Evolutionary conservation across 2,329 filamentous ascomycete genomes (phyloP), one percentile per base, ranked within the genome.

Genomic region (Fonsecaea pedrosoi): DNA sequence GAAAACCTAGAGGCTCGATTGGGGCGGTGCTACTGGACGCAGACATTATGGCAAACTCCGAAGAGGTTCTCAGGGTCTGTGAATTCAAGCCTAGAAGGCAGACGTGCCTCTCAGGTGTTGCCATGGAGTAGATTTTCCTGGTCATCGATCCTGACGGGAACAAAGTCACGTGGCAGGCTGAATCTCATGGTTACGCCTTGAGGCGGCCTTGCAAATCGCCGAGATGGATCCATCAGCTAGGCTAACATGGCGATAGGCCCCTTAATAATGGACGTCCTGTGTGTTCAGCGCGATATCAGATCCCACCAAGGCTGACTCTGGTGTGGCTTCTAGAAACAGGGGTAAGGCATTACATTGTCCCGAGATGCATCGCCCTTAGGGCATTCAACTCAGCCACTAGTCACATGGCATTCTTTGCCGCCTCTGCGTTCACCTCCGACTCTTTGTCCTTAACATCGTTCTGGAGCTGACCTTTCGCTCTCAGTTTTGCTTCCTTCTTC

Each of bases 401-500:
- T 8, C 13, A 12, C 10, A 50, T 50, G 45, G 45, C n/a, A 9
- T 50, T 21, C 45, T 50, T 50, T 9, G n/a, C 42, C 1, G 18
- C 18, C 9, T 12, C 45, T 58, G 25, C 34, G 42, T 25, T 13
- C 25, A 40, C 30, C 4, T 42, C 55, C 34, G 55, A 18, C 13
- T 6, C 15, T 58, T 37, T 40, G 18, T 42, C 37, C 21, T 58
- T 62, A 8, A 54, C 59, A 2, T 35, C 62, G 45, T 66, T 68
- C 54, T 50, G 38, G 35, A 13, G 54, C 37, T 64, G 59, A n/a
- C 45, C 48, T 54, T 55, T 70, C 32, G 63, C n/a, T 60, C 54
- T 68, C 48, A 55, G 63, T 55, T 75, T 74, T 10, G 70, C 71
- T 35, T 69, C 72, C 66, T 72, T 73, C 69, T 74, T 73, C 57